Percentiles rank a stretch among this genome's conserved stretches.
Evolutionary conservation across 176 grass and related monocot species (phyloP).

Genomic region (Zoysia japonica): DNA sequence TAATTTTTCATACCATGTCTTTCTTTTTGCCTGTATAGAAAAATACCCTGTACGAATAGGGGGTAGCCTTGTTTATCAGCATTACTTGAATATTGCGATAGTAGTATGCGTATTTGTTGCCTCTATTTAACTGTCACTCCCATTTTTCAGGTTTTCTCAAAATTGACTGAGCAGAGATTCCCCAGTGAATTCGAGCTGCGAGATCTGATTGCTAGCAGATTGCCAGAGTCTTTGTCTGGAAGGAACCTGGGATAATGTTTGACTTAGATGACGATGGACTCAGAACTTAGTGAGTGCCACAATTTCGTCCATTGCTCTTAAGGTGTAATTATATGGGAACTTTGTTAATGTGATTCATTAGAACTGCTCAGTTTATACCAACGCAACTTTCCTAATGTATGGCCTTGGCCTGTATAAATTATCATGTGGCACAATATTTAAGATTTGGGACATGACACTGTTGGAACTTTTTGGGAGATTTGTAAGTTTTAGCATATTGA

Average conservation of each 20-base stretch:
- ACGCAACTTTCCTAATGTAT: not conserved
- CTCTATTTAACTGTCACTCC: conserved; percentile 13
- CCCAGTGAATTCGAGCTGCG: conserved; percentile 87
- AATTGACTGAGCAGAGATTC: conserved; percentile 82
- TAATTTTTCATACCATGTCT: not conserved
- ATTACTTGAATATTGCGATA: conserved; percentile 1
- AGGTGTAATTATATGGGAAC: conserved; percentile 15
- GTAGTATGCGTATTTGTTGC: not conserved
- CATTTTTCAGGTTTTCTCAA: conserved; percentile 81
- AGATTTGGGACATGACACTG: not conserved
- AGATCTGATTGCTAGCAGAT: conserved; percentile 69
- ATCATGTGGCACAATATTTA: not conserved
- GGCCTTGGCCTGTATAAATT: conserved; percentile 39
- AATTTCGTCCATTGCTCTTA: not conserved
- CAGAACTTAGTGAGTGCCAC: not conserved
- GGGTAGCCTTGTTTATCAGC: not conserved
- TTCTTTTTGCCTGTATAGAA: not conserved
- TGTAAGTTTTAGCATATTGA: not conserved
- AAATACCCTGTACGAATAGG: not conserved
- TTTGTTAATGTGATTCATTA: not conserved
- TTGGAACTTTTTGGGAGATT: not conserved
- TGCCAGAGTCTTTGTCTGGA: conserved; percentile 59
- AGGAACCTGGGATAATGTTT: conserved; percentile 47
- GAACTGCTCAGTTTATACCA: conserved; percentile 24
- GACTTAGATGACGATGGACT: conserved; percentile 28